Base-by-base conservation (phyloP, 192 early-diverging fungal species). In the Diversispora eburnea region DNA sequence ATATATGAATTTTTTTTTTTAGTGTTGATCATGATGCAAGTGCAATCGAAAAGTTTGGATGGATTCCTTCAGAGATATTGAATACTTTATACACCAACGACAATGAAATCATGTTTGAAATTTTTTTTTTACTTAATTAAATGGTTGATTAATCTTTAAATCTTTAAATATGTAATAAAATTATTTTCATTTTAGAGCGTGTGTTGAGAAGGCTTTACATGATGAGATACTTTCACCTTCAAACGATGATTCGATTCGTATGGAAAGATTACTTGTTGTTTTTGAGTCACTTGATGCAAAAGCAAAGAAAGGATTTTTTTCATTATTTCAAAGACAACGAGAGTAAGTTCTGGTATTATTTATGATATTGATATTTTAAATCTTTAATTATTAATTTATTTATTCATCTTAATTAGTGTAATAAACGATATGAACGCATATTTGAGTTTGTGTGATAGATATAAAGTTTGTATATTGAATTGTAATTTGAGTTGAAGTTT, bases 11-110 rank as follows among this genome's bases (percentile, higher is more conserved):
- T 10, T 42, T 45, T 70, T 56, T 17, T 75, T 63, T n/a, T 25
- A 67, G 74, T 65, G 73, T 77, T 74, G 76, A 77, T 62, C 80
- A 86, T n/a, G 87, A 91, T 3, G 80, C 74, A 13, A 74, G 77
- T 8, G 82, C 87, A 3, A 78, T 82, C 33, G 84, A 80, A 20
- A 91, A 91, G 57, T 91, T 94, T 83, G 86, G 83, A 10, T 91
- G 91, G 87, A 95, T 99, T 75, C 94, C 95, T 3, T 84, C 88
- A 19, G 85, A 79, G 25, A 77, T 99, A n/a, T 76, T 97, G 20
- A 89, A 93, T 62, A 80, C 91, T n/a, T 76, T 95, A 17, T 99
- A 95, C 76, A 80, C 94, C 22, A 91, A 93, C 72, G 95, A 97
- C 58, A 74, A 82, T 4, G 92, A 95, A n/a, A 81, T 89, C 5